Percentiles rank a stretch among this genome's conserved stretches.
These are phyloP conservation scores for Auriscalpium vulgare DNA, from an alignment of 768 basidiomycete genomes.

Conservation along the genomic window DNA sequence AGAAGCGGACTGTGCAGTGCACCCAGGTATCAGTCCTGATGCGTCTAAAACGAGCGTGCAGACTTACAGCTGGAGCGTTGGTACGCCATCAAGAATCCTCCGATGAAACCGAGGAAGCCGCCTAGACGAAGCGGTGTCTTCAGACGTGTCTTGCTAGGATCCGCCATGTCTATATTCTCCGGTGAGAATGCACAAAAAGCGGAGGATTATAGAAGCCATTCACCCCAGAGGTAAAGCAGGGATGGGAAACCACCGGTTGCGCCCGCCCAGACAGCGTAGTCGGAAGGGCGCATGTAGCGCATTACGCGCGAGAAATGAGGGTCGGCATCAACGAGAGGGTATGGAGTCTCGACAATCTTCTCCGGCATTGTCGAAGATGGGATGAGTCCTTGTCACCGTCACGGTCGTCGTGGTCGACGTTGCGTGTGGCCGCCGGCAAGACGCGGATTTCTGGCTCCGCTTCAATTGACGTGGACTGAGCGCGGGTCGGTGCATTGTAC, in stretches of 20 bases:
- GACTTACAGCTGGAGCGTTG: slow-evolving; percentile 79
- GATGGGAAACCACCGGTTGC: slow-evolving; percentile 76
- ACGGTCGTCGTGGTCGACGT: background rate
- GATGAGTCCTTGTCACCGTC: background rate
- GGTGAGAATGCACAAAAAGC: slow-evolving; percentile 20
- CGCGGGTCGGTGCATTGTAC: background rate
- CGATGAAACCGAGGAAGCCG: slow-evolving; percentile 76
- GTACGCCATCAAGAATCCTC: slow-evolving; percentile 91
- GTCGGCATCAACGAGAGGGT: slow-evolving; percentile 90
- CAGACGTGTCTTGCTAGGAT: slow-evolving; percentile 31
- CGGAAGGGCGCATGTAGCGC: slow-evolving; percentile 79
- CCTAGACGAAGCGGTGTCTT: slow-evolving; percentile 43
- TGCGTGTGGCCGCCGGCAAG: background rate
- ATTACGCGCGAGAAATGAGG: slow-evolving; percentile 85
- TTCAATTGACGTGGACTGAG: slow-evolving; percentile 1
- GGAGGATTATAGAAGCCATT: slow-evolving; percentile 21
- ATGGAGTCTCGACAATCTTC: slow-evolving; percentile 55
- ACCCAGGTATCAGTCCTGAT: no score
- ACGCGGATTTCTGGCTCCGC: background rate
- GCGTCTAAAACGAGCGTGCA: slow-evolving; percentile 1
- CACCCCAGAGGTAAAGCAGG: slow-evolving; percentile 79
- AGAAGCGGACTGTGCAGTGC: slow-evolving; percentile 65
- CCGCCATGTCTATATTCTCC: slow-evolving; percentile 34
- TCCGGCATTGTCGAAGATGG: slow-evolving; percentile 36
- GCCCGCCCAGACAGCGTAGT: slow-evolving; percentile 80